Percentiles rank a stretch among this genome's conserved stretches.
phyloP scores from a whole-genome alignment of 2,329 filamentous ascomycete genomes.

The Dactylellina leptospora region DNA sequence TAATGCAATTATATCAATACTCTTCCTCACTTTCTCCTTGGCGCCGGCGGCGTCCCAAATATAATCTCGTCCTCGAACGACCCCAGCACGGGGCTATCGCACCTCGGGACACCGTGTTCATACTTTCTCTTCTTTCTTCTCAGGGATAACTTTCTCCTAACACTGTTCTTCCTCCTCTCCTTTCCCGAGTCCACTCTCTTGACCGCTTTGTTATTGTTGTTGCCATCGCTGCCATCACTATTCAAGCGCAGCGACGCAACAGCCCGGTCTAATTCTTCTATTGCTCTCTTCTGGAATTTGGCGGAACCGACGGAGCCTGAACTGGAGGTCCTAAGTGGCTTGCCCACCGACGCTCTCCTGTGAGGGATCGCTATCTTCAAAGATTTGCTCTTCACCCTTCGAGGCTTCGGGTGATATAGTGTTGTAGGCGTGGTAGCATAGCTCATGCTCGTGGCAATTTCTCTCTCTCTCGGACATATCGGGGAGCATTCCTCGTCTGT shows the following conservation, averaged over 20 bases:
- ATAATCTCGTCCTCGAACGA: slow-evolving; percentile 27
- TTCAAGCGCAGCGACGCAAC: slow-evolving; percentile 22
- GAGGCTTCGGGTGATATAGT: slow-evolving; percentile 37
- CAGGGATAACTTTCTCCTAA: slow-evolving; percentile 36
- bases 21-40: neutral
- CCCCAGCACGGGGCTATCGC: slow-evolving; percentile 46
- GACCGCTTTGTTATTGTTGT: neutral
- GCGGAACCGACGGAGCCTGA: slow-evolving; percentile 20
- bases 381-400: slow-evolving; percentile 42
- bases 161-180: slow-evolving; percentile 37
- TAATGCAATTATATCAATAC: too few species aligned
- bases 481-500: slow-evolving; percentile 47
- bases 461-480: slow-evolving; percentile 9
- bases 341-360: slow-evolving; percentile 17
- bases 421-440: neutral
- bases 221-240: slow-evolving; percentile 5
- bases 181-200: slow-evolving; percentile 37
- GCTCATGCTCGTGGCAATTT: neutral
- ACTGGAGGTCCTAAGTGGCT: slow-evolving; percentile 30
- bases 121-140: slow-evolving; percentile 23
- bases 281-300: slow-evolving; percentile 35
- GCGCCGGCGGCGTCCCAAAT: slow-evolving; percentile 20
- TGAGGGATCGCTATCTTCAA: slow-evolving; percentile 44
- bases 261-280: slow-evolving; percentile 36
- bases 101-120: slow-evolving; percentile 36